Base-by-base conservation (phyloP, 2,329 filamentous ascomycete species). In the Ceratocystis colombiana region DNA sequence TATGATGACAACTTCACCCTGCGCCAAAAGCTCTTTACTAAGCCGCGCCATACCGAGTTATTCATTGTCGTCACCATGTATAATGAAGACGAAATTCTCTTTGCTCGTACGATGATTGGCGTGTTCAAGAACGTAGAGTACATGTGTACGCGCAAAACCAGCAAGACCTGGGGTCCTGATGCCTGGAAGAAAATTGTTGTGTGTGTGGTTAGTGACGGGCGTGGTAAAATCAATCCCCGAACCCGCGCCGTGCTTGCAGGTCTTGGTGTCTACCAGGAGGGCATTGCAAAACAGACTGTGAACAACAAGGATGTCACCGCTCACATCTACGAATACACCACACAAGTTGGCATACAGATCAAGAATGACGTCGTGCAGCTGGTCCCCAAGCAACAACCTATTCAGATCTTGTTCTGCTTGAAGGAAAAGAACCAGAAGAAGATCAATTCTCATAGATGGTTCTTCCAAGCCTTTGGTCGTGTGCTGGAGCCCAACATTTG, bases 351-450 rank as follows among this genome's bases (percentile, higher is more conserved):
- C 44, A 79, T 97, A 72, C 86, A 90, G 72, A 85, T 97, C 74
- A 96, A 96, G 79, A 95, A 93, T 71, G 88, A 88, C 68, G 84
- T 96, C 53, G 93, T 97, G 7, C 82, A 87, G 61, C 80, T 97
- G 62, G 89, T 94, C 69, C 87, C 88, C 61, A 90, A 91, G 73
- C 88, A 88, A 68, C 91, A 94, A 69, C 93, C 94, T 0, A 89
- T 99, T 1, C 94, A 99, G 78, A 88, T 99, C 79, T 84, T 99
- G 3, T 99, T 99, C 80, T 99, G 94, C 75, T 77, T 99, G 68
- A 99, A 99, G 79, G 94, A 99, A 74, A 97, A 96, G 84, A 99
- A 99, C 74, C 92, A 96, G 79, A 99, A 99, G 81, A 99, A 99
- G 82, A 99, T 99, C 83, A 99, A 99, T 75, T 97, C 94, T 0